These are phyloP conservation scores for Viridothelium virens DNA, from an alignment of 495 filamentous ascomycete species.

Conservation along the genomic window DNA sequence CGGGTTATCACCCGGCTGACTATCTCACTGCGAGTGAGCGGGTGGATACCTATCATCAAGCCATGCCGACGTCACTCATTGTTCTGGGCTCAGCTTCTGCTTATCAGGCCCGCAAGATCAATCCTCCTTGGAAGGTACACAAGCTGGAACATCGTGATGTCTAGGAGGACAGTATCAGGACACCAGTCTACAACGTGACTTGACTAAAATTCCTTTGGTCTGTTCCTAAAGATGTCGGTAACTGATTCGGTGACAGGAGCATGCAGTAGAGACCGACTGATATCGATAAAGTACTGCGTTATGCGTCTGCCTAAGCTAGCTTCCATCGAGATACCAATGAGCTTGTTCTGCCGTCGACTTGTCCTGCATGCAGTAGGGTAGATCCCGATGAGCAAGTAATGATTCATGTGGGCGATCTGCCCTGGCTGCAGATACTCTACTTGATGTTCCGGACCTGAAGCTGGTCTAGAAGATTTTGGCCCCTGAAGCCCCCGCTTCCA, in stretches of 20 bases:
- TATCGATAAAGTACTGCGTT: too few relatives aligned
- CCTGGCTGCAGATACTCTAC: background rate
- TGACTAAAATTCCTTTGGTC: background rate
- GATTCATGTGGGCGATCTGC: background rate
- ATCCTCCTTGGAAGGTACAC: background rate
- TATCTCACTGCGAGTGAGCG: too few relatives aligned
- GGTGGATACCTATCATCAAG: background rate
- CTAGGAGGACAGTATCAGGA: background rate
- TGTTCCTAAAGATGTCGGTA: background rate
- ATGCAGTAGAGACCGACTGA: too few relatives aligned
- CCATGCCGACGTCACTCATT: background rate
- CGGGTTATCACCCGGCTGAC: too few relatives aligned
- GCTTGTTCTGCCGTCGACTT: background rate
- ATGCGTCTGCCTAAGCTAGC: background rate
- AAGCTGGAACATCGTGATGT: background rate
- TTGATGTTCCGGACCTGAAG: background rate
- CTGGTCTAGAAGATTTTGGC: background rate
- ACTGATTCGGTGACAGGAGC: background rate
- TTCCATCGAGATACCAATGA: background rate
- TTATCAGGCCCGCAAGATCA: background rate
- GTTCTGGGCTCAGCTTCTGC: background rate
- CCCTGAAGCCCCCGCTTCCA: background rate
- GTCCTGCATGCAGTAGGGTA: background rate
- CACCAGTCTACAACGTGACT: background rate
- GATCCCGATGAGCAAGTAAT: background rate